phyloP scores from a whole-genome alignment of 2,329 filamentous ascomycete species.

The Exophiala bonariae region DNA sequence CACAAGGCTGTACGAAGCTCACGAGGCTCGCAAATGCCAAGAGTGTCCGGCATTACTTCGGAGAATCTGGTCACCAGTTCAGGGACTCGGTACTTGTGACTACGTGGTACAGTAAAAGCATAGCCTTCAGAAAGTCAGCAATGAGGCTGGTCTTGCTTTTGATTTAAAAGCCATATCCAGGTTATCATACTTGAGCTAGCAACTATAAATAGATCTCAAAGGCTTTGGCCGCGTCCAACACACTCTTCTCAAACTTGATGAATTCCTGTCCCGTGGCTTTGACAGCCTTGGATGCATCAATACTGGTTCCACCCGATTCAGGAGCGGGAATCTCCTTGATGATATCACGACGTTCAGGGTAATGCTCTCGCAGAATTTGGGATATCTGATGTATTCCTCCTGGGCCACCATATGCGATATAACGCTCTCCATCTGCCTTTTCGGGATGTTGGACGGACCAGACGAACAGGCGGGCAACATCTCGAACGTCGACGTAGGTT shows the following conservation, averaged over 20 bases:
- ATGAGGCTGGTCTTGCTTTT: too few species aligned
- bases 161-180: too few species aligned
- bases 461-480: constrained; percentile 33
- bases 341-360: not conserved
- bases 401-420: constrained; percentile 29
- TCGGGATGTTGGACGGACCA: constrained; percentile 25
- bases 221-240: constrained; percentile 1
- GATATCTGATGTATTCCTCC: not conserved
- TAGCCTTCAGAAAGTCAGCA: too few species aligned
- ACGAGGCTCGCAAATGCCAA: not conserved
- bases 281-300: constrained; percentile 3
- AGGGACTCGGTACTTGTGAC: too few species aligned
- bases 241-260: constrained; percentile 1
- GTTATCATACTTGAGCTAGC: too few species aligned
- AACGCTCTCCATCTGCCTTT: constrained; percentile 43
- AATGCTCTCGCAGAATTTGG: not conserved
- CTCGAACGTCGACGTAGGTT: constrained; percentile 31
- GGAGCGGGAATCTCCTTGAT: not conserved
- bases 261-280: constrained; percentile 4
- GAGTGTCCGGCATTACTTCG: not conserved
- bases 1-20: not conserved
- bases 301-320: not conserved
- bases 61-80: too few species aligned
- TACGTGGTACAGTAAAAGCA: too few species aligned
- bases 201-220: constrained; percentile 7